Evolutionary conservation across 2,329 filamentous ascomycete genomes (phyloP), one percentile per base, ranked within the genome.

Genomic region (Cercospora sesami): DNA sequence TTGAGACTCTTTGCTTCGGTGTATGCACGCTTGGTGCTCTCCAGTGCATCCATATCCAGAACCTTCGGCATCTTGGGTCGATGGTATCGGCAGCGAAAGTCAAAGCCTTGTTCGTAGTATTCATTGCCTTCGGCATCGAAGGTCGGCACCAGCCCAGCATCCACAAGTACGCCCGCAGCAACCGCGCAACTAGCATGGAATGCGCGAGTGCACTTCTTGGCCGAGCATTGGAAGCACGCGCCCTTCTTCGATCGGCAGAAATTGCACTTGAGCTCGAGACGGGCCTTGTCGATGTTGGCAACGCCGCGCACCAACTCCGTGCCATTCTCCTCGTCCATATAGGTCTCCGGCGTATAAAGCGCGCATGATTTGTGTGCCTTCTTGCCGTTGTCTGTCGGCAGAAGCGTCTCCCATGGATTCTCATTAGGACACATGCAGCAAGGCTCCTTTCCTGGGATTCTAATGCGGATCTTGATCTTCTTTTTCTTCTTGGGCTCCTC

Each of bases 181-280:
- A 93, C 90, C 2, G 95, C 95, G 78, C 95, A 99, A 1, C 94
- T 98, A 16, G 94, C 92, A 78, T 99, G 95, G 80, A 97, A 99
- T 8, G 94, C 91, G 71, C 95, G 86, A 4, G 92, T 91, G 75
- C 95, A 99, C 79, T 97, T 98, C 83, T 94, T 94, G 73, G 93
- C 90, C 0, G 93, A 96, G 80, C 95, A 99, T 79, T 98, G 94
- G 81, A 99, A 96, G 81, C 94, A 97, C 16, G 93, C 93, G n/a
- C 95, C 95, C 66, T 91, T 91, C 79, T 95, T 96, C 33, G 93
- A 96, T 36, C 94, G 92, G 78, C 95, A 99, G 81, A 92, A 97
- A 69, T 96, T 89, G 79, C 95, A 99, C 80, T 96, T 97, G 73
- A 98, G 89, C 28, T 96, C 93, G 73, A 96, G 83, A 21, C 94